phyloP scores from a whole-genome alignment of 73 alveolate genomes.

The Tetrahymena thermophila region DNA sequence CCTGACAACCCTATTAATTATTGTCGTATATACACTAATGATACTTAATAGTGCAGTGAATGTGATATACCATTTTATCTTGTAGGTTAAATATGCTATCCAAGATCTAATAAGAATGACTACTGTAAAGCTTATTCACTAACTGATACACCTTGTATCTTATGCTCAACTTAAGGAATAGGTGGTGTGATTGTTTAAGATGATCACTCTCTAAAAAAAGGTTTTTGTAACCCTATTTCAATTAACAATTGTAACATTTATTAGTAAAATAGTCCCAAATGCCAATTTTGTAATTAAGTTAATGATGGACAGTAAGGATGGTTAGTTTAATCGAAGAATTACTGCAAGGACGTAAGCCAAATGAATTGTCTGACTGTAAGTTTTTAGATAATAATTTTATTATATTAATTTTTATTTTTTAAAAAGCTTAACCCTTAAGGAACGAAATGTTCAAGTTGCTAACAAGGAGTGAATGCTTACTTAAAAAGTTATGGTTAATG shows the following conservation, averaged over 20 bases:
- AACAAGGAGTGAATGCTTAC: not conserved
- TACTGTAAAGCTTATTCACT: not conserved
- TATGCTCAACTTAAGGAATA: not conserved
- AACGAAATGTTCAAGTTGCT: not conserved
- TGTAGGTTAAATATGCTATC: not conserved
- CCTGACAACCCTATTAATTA: not conserved
- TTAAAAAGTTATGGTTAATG: not conserved
- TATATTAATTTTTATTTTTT: not conserved
- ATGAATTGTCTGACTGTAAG: not conserved
- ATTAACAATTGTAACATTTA: not conserved
- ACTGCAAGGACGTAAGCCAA: not conserved
- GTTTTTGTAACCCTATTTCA: not conserved
- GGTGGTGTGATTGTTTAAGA: not conserved
- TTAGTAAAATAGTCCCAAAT: not conserved
- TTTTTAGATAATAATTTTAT: not conserved
- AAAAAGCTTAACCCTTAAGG: not conserved
- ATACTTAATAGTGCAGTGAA: not conserved
- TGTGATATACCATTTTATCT: not conserved
- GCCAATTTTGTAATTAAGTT: not conserved
- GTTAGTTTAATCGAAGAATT: not conserved
- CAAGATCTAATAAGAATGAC: not conserved
- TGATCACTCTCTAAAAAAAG: not conserved
- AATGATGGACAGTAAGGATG: not conserved
- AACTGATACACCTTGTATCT: not conserved
- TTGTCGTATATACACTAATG: not conserved